Evolutionary conservation across 129 eudicot species (phyloP).

Genomic region (Dittrichia graveolens): DNA sequence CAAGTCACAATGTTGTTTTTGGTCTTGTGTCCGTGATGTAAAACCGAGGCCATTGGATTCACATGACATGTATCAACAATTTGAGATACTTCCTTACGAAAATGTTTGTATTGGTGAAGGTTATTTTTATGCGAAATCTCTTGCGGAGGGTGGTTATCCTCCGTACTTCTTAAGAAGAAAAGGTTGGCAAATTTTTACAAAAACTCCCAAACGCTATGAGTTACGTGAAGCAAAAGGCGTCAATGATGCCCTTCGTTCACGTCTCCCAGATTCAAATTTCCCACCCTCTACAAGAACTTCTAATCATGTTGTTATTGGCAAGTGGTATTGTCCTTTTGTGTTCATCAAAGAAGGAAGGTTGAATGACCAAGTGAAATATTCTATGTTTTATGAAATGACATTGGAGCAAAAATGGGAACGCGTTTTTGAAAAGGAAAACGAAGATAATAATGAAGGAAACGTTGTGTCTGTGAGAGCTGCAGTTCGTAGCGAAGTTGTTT

Average conservation of each 20-base stretch:
- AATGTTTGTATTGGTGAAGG: slow-evolving; percentile 24
- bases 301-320: slow-evolving; percentile 48
- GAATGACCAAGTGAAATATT: slow-evolving; percentile 43
- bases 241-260: slow-evolving; percentile 48
- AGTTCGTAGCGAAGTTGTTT: slow-evolving; percentile 39
- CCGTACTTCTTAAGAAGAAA: slow-evolving; percentile 52
- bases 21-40: slow-evolving; percentile 39
- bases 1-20: slow-evolving; percentile 52
- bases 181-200: slow-evolving; percentile 47
- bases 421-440: slow-evolving; percentile 36
- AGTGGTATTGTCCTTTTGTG: slow-evolving; percentile 81
- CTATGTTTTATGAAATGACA: slow-evolving; percentile 62
- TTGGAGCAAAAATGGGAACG: slow-evolving; percentile 58
- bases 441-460: slow-evolving; percentile 17
- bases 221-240: slow-evolving; percentile 56
- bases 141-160: slow-evolving; percentile 58
- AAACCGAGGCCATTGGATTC: slow-evolving; percentile 70
- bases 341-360: slow-evolving; percentile 59
- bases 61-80: slow-evolving; percentile 52
- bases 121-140: slow-evolving; percentile 47
- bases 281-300: slow-evolving; percentile 39
- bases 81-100: slow-evolving; percentile 38
- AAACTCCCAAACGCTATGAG: slow-evolving; percentile 45
- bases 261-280: slow-evolving; percentile 46
- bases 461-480: slow-evolving; percentile 28